These are phyloP conservation scores for Sungouiozyma ichnusensis DNA, from an alignment of 805 yeast genomes.

Conservation along the genomic window DNA sequence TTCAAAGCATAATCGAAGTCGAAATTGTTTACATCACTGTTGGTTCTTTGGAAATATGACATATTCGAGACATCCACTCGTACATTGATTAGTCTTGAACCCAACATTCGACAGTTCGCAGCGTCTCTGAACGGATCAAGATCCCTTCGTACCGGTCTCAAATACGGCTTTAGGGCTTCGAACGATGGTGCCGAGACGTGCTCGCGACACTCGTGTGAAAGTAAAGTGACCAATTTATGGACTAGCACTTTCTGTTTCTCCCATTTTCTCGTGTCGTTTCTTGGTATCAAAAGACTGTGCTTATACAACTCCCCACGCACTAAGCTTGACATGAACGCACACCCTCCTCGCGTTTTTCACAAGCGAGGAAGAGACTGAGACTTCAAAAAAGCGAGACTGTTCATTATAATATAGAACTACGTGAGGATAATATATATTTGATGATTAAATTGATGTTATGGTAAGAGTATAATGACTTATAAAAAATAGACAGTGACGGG, in stretches of 20 bases:
- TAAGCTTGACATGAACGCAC: neutral
- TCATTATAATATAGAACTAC: neutral
- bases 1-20: constrained; percentile 13
- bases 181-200: neutral
- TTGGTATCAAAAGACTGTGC: neutral
- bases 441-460: too few relatives aligned
- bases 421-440: too few relatives aligned
- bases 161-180: neutral
- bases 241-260: neutral
- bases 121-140: neutral
- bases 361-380: too few relatives aligned
- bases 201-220: neutral
- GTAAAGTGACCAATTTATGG: neutral
- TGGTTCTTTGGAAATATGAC: constrained; percentile 10
- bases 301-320: neutral
- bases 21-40: constrained; percentile 10
- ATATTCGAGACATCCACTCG: constrained; percentile 8
- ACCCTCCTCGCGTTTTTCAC: too few relatives aligned
- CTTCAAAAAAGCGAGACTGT: neutral
- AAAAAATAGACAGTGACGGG: neutral
- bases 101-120: neutral
- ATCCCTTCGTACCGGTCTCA: neutral
- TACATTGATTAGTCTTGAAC: neutral
- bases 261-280: neutral
- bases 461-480: neutral